Base-by-base conservation (phyloP, 306 rosid genomes). In the Prunus davidiana region DNA sequence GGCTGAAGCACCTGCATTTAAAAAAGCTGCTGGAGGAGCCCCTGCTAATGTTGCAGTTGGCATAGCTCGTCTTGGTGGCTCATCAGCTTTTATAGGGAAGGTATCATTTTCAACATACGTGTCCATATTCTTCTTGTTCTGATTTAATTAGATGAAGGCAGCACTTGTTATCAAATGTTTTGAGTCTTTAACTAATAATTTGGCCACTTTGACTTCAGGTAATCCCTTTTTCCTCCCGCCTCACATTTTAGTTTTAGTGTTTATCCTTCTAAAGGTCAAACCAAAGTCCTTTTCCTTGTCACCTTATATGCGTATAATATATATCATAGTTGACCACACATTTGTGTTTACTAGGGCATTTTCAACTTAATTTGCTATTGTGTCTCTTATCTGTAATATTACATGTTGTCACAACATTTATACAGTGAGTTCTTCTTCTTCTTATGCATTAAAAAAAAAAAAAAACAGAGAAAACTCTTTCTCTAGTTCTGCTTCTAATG, bases 31-130 rank as follows among this genome's bases (percentile, higher is more conserved):
- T 12, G 98, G 98, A 27, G 98, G 98, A 69, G 98, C 97, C 72
- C 98, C 97, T 80, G 98, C 98, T 25, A 94, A 94, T 82, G 98
- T 94, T 81, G 97, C 98, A 20, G 98, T 94, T 61, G 98, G 96
- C 73, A 85, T 94, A 83, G 82, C 98, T 54, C 88, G 98, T 54
- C 91, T 94, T 51, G 98, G 98, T 68, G 97, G 98, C 71, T 92
- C 95, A 58, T 83, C 98, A 1, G 98, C 98, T 79, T 92, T 94
- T 78, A 90, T 92, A 49, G 98, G 98, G 65, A 94, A 94, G 97
- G 98, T 94, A 85, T 67, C 3, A 4, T 66, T 45, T 50, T 81
- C 22, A 55, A 56, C 16, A 30, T 47, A 61, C 71, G 57, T n/a
- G n/a, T 67, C 12, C 52, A 13, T 30, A 74, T 75, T 85, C 60